Percentiles rank a stretch among this genome's conserved stretches.
phyloP scores from a whole-genome alignment of 352 stramenopile genomes.

The Globisporangium mamillatum region DNA sequence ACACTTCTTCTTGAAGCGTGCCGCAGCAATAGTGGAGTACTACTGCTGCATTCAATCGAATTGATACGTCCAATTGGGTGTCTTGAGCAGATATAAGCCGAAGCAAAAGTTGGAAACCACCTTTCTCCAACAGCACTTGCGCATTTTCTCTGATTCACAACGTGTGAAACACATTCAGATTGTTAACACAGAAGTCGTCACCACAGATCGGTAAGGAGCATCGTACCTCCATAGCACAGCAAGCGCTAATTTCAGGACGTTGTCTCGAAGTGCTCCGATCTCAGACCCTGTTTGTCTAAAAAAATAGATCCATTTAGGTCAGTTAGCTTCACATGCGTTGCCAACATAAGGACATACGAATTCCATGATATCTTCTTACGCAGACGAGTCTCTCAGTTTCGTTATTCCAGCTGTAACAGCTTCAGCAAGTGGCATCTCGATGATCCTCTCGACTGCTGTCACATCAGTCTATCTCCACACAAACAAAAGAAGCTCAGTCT shows the following conservation, averaged over 20 bases:
- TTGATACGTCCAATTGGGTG: neutral
- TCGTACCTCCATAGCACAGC: conserved; percentile 27
- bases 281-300: conserved; percentile 14
- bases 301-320: neutral
- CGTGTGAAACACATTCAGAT: neutral
- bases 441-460: neutral
- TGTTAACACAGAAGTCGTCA: too few relatives aligned
- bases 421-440: neutral
- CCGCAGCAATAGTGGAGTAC: neutral
- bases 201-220: neutral
- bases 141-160: conserved; percentile 5
- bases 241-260: conserved; percentile 24
- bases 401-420: neutral
- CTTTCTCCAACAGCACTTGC: neutral
- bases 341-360: neutral
- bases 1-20: conserved; percentile 7
- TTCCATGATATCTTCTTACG: neutral
- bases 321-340: neutral
- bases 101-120: neutral
- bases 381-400: neutral
- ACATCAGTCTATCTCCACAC: conserved; percentile 1
- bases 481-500: neutral
- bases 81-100: neutral
- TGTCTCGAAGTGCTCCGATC: conserved; percentile 11
- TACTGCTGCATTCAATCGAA: neutral